phyloP scores from a whole-genome alignment of 331 rosid genomes.

The Spiraea crenata region DNA sequence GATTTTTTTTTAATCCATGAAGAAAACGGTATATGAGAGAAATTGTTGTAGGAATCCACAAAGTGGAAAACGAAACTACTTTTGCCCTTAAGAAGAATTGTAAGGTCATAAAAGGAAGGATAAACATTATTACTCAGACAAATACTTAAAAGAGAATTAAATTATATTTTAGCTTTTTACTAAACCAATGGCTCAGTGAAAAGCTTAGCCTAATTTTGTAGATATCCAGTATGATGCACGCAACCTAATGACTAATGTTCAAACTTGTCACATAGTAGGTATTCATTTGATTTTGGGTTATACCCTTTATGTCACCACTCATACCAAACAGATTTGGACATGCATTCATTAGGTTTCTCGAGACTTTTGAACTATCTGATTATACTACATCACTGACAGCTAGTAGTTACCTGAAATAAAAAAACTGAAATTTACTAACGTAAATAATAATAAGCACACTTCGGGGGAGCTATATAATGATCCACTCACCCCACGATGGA shows the following conservation, averaged over 20 bases:
- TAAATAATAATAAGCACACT: conserved; percentile 11
- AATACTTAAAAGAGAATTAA: background rate
- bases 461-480: conserved; percentile 20
- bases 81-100: background rate
- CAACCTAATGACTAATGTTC: background rate
- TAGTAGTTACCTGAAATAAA: background rate
- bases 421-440: conserved; percentile 16
- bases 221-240: background rate
- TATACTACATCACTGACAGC: conserved; percentile 12
- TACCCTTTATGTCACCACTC: background rate
- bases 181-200: background rate
- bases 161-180: background rate
- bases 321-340: background rate
- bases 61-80: background rate
- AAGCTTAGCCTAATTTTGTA: background rate
- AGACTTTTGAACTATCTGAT: conserved; percentile 7
- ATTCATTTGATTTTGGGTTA: background rate
- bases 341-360: conserved; percentile 13
- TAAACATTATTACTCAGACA: background rate
- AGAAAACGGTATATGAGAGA: conserved; percentile 1
- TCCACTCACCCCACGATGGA: conserved; percentile 79
- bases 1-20: conserved; percentile 4
- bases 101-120: conserved; percentile 2
- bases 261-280: background rate
- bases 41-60: background rate